phyloP scores from a whole-genome alignment of 2,329 filamentous ascomycete genomes.

The Penicillium paneum region DNA sequence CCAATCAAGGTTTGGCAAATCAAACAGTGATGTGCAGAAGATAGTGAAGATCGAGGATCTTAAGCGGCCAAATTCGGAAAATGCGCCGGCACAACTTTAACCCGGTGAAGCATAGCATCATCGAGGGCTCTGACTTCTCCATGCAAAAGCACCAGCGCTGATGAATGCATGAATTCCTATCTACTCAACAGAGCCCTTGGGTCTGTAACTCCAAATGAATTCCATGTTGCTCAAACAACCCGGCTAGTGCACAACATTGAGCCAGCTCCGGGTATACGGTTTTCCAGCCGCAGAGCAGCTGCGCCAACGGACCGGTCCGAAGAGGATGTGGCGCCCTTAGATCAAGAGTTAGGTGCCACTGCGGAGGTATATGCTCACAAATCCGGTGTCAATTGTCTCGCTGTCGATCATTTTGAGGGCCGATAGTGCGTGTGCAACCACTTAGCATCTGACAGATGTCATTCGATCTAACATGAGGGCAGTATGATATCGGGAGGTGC shows the following conservation, averaged over 20 bases:
- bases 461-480: conserved; percentile 15
- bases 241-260: conserved; percentile 68
- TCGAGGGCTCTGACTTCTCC: background rate
- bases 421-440: conserved; percentile 53
- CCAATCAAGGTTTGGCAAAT: conserved; percentile 6
- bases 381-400: conserved; percentile 73
- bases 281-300: conserved; percentile 57
- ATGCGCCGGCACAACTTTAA: conserved; percentile 24
- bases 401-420: conserved; percentile 78
- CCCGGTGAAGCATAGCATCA: conserved; percentile 29
- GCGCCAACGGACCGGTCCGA: conserved; percentile 5
- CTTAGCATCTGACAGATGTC: background rate
- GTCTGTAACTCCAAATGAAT: conserved; percentile 59
- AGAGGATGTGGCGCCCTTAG: conserved; percentile 12
- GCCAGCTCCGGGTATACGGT: conserved; percentile 63
- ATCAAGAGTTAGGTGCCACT: conserved; percentile 18
- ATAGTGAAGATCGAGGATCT: background rate
- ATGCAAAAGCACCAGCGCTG: background rate
- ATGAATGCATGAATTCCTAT: conserved; percentile 69
- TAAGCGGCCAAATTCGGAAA: background rate
- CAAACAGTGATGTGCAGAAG: background rate
- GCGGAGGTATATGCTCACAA: conserved; percentile 59
- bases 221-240: conserved; percentile 64
- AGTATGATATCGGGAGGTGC: conserved; percentile 81
- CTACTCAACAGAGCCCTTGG: conserved; percentile 74